These are phyloP conservation scores for Onygenales sp. DNA, from an alignment of 2,329 filamentous ascomycete genomes.

Conservation along the genomic window DNA sequence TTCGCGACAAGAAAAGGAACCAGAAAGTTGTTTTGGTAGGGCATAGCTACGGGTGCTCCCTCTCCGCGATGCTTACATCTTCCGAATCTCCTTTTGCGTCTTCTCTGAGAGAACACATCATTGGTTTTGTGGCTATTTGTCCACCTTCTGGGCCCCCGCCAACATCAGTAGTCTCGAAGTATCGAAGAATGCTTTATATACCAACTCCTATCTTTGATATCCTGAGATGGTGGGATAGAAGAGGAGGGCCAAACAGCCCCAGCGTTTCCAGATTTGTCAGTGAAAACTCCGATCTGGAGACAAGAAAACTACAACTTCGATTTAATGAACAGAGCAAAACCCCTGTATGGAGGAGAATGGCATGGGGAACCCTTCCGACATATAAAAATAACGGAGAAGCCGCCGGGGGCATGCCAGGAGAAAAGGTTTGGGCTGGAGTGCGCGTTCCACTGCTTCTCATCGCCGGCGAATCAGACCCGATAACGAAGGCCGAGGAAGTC, in stretches of 20 bases:
- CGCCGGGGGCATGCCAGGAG: constrained; percentile 57
- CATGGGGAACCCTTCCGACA: constrained; percentile 57
- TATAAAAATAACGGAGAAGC: constrained; percentile 46
- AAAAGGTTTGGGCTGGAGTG: constrained; percentile 62
- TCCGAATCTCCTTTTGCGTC: constrained; percentile 44
- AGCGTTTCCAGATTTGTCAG: constrained; percentile 68
- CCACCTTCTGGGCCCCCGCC: constrained; percentile 59
- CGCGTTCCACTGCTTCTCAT: constrained; percentile 67
- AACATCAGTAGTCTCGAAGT: constrained; percentile 40
- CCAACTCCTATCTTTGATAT: constrained; percentile 62
- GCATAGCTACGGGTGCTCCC: constrained; percentile 81
- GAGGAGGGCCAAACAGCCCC: constrained; percentile 65
- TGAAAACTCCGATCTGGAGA: constrained; percentile 29
- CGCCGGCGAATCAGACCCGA: constrained; percentile 63
- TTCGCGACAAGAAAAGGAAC: constrained; percentile 53
- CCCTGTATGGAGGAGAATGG: constrained; percentile 73
- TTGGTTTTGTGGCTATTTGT: constrained; percentile 72
- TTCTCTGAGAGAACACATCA: constrained; percentile 53
- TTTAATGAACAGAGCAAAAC: constrained; percentile 74
- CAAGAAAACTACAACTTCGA: constrained; percentile 33
- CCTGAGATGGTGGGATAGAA: constrained; percentile 66
- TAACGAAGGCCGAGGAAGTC: constrained; percentile 65
- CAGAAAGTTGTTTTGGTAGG: constrained; percentile 74
- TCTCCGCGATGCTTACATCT: constrained; percentile 63
- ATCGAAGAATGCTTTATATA: constrained; percentile 54